phyloP scores from a whole-genome alignment of 1,139 yeast species.

The Magnusiomyces tetraspermus region DNA sequence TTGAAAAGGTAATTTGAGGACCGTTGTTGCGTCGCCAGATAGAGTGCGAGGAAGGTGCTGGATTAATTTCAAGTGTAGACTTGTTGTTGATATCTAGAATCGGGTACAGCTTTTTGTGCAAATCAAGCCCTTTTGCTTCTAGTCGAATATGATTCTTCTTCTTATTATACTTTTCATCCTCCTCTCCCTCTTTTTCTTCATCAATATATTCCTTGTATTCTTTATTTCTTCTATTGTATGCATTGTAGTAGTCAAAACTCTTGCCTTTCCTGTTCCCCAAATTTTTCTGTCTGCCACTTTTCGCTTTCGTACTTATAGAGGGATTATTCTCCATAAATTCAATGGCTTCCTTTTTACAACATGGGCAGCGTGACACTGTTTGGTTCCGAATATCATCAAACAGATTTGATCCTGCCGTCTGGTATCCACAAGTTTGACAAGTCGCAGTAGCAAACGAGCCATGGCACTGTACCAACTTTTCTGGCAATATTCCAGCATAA shows the following conservation, averaged over 20 bases:
- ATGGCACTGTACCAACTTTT: constrained; percentile 82
- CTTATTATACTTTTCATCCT: no score
- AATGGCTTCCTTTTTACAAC: constrained; percentile 35
- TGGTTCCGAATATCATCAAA: constrained; percentile 51
- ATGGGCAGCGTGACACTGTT: constrained; percentile 64
- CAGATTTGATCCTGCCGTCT: constrained; percentile 58
- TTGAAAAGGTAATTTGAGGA: background rate
- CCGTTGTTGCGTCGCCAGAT: background rate
- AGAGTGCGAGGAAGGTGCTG: background rate
- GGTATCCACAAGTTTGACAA: constrained; percentile 67
- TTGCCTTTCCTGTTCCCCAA: background rate
- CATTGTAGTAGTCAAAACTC: background rate
- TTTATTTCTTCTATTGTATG: background rate
- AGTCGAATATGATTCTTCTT: background rate
- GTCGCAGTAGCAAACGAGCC: constrained; percentile 92
- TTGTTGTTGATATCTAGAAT: constrained; percentile 1
- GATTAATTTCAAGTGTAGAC: background rate
- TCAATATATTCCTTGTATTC: no score
- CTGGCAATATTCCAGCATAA: constrained; percentile 64
- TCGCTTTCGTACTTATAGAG: no score
- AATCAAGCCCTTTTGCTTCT: constrained; percentile 8
- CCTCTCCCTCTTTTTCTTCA: no score
- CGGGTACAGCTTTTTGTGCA: constrained; percentile 1
- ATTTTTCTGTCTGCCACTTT: background rate
- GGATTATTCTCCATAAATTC: no score